Evolutionary conservation across 192 early-diverging fungal species (phyloP).

Genomic region (Rhizophagus clarus): DNA sequence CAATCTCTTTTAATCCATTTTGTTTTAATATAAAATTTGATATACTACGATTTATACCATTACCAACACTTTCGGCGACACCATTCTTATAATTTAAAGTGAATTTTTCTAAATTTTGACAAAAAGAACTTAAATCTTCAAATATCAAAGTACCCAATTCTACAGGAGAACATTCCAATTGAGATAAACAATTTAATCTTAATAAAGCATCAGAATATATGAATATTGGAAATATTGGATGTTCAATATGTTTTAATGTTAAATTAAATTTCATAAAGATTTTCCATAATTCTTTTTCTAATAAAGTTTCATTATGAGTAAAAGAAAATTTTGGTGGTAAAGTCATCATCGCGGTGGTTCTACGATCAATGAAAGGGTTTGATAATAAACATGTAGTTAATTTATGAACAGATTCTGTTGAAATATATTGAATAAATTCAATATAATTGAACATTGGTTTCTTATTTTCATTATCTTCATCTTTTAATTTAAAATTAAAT

Average conservation of each 20-base stretch:
- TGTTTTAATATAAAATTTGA: neutral
- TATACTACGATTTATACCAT: neutral
- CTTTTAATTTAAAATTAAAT: too few relatives aligned
- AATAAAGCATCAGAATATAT: neutral
- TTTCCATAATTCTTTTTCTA: neutral
- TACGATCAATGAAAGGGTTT: neutral
- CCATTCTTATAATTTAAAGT: neutral
- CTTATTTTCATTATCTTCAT: neutral
- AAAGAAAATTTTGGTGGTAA: neutral
- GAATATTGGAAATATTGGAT: neutral
- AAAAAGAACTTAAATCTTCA: neutral
- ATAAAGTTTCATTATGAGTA: neutral
- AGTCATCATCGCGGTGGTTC: neutral
- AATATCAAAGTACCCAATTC: neutral
- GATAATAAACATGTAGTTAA: neutral
- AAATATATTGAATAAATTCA: neutral
- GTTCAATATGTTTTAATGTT: neutral
- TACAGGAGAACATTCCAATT: neutral
- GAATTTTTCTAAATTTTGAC: neutral
- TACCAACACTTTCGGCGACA: neutral
- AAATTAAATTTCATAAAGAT: neutral
- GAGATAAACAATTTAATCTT: neutral
- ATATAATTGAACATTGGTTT: neutral
- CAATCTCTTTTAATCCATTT: neutral
- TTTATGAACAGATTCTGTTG: neutral